These are phyloP conservation scores for Fusarium multiceps DNA, from an alignment of 2,329 filamentous ascomycete genomes.

Conservation along the genomic window DNA sequence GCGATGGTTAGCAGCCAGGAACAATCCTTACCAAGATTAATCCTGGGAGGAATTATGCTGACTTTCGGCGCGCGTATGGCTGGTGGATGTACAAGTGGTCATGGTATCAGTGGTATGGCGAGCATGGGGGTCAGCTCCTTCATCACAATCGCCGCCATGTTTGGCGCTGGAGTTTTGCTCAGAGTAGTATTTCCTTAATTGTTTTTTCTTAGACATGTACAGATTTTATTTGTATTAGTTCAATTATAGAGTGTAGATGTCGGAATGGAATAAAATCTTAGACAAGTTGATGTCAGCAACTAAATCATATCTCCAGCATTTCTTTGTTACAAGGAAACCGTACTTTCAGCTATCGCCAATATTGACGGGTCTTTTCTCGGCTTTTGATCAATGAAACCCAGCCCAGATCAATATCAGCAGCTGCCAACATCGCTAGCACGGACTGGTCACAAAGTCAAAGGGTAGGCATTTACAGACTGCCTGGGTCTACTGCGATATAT, in stretches of 20 bases:
- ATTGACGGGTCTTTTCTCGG: no score
- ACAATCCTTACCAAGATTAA: neutral
- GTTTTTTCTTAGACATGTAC: no score
- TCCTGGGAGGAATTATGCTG: neutral
- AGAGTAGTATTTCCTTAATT: neutral
- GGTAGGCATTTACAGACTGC: no score
- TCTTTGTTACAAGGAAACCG: no score
- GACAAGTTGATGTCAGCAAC: neutral
- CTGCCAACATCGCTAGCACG: no score
- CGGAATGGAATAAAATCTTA: neutral
- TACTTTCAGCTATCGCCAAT: no score
- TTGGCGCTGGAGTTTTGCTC: conserved; percentile 1
- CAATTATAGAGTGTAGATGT: neutral
- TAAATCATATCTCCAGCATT: no score
- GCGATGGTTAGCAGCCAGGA: neutral
- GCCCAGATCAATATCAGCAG: no score
- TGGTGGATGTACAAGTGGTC: conserved; percentile 22
- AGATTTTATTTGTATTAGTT: fast-evolving
- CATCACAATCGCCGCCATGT: conserved; percentile 4
- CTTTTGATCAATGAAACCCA: no score
- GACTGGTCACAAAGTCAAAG: no score
- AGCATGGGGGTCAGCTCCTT: conserved; percentile 20
- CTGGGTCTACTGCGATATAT: no score
- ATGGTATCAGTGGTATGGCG: conserved; percentile 24
- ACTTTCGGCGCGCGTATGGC: conserved; percentile 11